phyloP scores from a whole-genome alignment of 2,329 filamentous ascomycete species.

The Diaporthe vexans region DNA sequence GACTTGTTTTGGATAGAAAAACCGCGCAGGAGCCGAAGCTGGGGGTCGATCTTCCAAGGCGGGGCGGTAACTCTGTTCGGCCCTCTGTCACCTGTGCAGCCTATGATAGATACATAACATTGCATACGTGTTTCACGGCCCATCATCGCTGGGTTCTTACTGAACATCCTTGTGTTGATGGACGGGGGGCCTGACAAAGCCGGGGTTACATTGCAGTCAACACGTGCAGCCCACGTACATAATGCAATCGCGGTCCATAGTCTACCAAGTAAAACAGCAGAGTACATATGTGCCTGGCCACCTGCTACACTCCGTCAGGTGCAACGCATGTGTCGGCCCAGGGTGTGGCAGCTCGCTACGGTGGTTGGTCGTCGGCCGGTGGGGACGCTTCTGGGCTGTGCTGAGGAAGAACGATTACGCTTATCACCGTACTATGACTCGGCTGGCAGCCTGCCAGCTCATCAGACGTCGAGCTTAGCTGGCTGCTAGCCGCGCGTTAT shows the following conservation, averaged over 20 bases:
- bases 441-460: constrained; percentile 18
- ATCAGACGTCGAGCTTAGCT: constrained; percentile 21
- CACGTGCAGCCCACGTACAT: constrained; percentile 30
- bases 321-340: constrained; percentile 4
- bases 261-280: background rate
- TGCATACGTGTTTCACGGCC: constrained; percentile 21
- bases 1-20: constrained; percentile 25
- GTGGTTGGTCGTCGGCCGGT: background rate
- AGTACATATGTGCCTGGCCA: constrained; percentile 8
- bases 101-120: background rate
- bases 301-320: background rate
- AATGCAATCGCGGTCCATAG: constrained; percentile 27
- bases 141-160: background rate
- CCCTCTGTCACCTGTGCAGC: constrained; percentile 1
- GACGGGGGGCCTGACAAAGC: constrained; percentile 23
- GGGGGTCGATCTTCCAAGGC: background rate
- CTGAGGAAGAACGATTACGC: constrained; percentile 5
- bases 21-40: constrained; percentile 12
- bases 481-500: background rate
- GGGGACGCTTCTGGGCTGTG: constrained; percentile 7
- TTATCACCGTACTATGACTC: constrained; percentile 6
- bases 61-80: constrained; percentile 21
- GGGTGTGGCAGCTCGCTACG: constrained; percentile 23
- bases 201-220: constrained; percentile 24
- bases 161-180: no score